These are phyloP conservation scores for Cercospora janseana DNA, from an alignment of 2,329 filamentous ascomycete genomes.

Conservation along the genomic window DNA sequence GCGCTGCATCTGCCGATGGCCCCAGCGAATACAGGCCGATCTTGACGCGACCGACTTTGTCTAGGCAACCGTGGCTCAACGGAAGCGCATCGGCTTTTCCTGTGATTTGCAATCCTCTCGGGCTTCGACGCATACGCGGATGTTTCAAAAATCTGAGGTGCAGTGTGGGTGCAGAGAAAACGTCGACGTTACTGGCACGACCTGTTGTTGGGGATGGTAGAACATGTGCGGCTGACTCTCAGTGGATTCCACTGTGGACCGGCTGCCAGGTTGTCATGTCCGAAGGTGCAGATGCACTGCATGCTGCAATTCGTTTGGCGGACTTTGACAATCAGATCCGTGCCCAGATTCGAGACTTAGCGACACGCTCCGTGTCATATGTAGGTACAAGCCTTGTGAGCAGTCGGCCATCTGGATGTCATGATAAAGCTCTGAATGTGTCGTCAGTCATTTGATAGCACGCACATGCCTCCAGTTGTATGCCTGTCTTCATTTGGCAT, in stretches of 20 bases:
- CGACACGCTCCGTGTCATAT: no score
- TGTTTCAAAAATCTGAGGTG: slow-evolving; percentile 14
- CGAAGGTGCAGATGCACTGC: slow-evolving; percentile 5
- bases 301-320: slow-evolving; percentile 1
- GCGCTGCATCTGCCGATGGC: not conserved
- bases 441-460: no score
- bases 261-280: slow-evolving; percentile 1
- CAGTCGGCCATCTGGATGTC: no score
- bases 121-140: slow-evolving; percentile 3
- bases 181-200: not conserved
- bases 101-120: slow-evolving; percentile 11
- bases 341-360: no score
- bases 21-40: slow-evolving; percentile 2
- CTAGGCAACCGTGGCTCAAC: not conserved
- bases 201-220: not conserved
- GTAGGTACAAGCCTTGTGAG: no score
- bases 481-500: no score
- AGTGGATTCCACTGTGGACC: not conserved
- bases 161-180: not conserved
- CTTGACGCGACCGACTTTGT: slow-evolving; percentile 3
- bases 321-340: slow-evolving; percentile 3
- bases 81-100: slow-evolving; percentile 11
- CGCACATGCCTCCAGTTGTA: no score
- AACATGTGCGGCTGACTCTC: slow-evolving; percentile 1
- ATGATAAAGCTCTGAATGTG: no score